Percentiles rank a stretch among this genome's conserved stretches.
phyloP scores from a whole-genome alignment of 75 land plant genomes.

The Pinus taeda region DNA sequence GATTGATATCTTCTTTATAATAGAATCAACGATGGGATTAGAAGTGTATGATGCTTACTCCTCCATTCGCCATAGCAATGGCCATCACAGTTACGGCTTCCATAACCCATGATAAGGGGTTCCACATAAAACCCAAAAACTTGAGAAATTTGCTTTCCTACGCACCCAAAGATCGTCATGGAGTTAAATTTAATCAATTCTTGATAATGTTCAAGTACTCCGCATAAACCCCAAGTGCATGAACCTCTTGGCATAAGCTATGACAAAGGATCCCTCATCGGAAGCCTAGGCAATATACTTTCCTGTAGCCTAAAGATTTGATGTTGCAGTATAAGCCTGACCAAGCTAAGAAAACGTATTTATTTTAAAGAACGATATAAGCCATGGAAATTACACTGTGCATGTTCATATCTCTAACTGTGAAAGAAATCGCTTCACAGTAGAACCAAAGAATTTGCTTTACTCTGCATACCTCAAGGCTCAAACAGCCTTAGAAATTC shows the following conservation, averaged over 20 bases:
- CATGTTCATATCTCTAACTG: too few species aligned
- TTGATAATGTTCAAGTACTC: background rate
- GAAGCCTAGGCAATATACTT: too few species aligned
- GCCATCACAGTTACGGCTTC: conserved; percentile 94
- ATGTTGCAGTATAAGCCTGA: too few species aligned
- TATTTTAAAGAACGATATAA: too few species aligned
- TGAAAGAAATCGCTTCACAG: too few species aligned
- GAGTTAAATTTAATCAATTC: too few species aligned
- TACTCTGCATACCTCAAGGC: background rate
- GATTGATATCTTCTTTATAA: too few species aligned
- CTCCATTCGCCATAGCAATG: conserved; percentile 91
- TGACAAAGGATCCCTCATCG: background rate
- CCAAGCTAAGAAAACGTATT: too few species aligned
- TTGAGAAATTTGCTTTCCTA: conserved; percentile 86
- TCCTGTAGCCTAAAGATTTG: too few species aligned
- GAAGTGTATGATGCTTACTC: conserved; percentile 25
- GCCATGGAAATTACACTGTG: too few species aligned
- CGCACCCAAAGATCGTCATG: background rate
- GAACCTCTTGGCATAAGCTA: background rate
- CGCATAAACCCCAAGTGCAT: background rate
- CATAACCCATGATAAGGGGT: conserved; percentile 96
- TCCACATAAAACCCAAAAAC: conserved; percentile 96
- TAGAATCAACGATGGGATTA: too few species aligned
- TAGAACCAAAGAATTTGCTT: too few species aligned
- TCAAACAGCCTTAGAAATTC: background rate